These are phyloP conservation scores for Hypoxylon crocopeplum DNA, from an alignment of 495 filamentous ascomycete species.

Conservation along the genomic window DNA sequence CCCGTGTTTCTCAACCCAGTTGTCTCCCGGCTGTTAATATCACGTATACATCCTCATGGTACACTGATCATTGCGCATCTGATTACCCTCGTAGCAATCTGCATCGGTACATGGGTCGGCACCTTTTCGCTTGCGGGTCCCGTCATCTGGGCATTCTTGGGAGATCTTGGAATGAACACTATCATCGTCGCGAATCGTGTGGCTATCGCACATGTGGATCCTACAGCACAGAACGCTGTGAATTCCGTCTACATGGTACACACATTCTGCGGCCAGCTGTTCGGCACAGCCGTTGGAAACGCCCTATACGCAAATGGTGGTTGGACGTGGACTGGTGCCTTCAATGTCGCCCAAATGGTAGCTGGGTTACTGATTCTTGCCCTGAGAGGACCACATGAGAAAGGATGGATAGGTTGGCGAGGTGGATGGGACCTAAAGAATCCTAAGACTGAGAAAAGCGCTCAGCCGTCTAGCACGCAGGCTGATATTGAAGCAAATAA, in stretches of 20 bases:
- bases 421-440: conserved; percentile 59
- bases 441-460: conserved; percentile 36
- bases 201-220: conserved; percentile 70
- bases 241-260: conserved; percentile 79
- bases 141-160: conserved; percentile 69
- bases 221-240: conserved; percentile 70
- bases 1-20: conserved; percentile 65
- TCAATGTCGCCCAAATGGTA: conserved; percentile 66
- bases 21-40: conserved; percentile 67
- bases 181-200: conserved; percentile 71
- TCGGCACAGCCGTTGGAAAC: conserved; percentile 74
- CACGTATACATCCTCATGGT: conserved; percentile 65
- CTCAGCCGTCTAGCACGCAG: not conserved
- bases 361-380: conserved; percentile 58
- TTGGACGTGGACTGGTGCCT: conserved; percentile 67
- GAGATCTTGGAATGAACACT: conserved; percentile 73
- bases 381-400: conserved; percentile 66
- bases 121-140: conserved; percentile 69
- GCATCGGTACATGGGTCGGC: conserved; percentile 70
- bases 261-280: conserved; percentile 73
- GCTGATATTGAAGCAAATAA: conserved; percentile 16
- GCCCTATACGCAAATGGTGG: conserved; percentile 68
- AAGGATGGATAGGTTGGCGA: conserved; percentile 70
- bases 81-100: conserved; percentile 60
- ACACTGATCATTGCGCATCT: conserved; percentile 63